These are phyloP conservation scores for Biscogniauxia sp. DNA, from an alignment of 2,329 filamentous ascomycete genomes.

Conservation along the genomic window DNA sequence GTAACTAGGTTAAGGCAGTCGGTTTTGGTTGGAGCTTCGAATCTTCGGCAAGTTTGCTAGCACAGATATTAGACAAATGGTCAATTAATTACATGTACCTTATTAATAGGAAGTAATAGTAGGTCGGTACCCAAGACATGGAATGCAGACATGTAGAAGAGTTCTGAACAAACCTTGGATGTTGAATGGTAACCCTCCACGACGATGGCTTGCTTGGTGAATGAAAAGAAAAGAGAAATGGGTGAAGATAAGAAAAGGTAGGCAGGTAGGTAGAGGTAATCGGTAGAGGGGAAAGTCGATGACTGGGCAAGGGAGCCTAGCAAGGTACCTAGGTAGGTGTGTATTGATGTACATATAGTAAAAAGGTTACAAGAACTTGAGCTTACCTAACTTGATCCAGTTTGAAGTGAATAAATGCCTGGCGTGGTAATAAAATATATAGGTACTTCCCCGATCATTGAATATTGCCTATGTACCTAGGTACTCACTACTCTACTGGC, in stretches of 20 bases:
- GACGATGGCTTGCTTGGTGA: not conserved
- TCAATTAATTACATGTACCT: not conserved
- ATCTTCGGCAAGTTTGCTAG: not conserved
- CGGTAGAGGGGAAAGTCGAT: too few species aligned
- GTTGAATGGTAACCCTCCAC: not conserved
- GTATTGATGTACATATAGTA: too few species aligned
- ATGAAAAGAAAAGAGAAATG: not conserved
- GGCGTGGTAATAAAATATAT: too few species aligned
- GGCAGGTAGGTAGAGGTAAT: not conserved
- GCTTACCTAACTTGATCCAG: too few species aligned
- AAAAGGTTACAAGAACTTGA: too few species aligned
- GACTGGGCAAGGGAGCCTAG: too few species aligned
- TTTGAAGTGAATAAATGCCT: too few species aligned
- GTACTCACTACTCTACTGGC: not conserved
- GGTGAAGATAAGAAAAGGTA: not conserved
- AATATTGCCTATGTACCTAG: not conserved
- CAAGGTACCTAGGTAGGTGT: too few species aligned
- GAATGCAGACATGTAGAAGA: not conserved
- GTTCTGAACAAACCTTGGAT: too few species aligned
- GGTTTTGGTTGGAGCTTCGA: conserved; percentile 1
- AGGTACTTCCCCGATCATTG: not conserved
- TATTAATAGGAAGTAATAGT: not conserved
- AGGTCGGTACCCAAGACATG: not conserved
- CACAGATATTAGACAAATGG: not conserved
- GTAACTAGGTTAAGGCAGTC: not conserved